These are phyloP conservation scores for Globisporangium acanthophoron DNA, from an alignment of 352 stramenopile genomes.

Conservation along the genomic window DNA sequence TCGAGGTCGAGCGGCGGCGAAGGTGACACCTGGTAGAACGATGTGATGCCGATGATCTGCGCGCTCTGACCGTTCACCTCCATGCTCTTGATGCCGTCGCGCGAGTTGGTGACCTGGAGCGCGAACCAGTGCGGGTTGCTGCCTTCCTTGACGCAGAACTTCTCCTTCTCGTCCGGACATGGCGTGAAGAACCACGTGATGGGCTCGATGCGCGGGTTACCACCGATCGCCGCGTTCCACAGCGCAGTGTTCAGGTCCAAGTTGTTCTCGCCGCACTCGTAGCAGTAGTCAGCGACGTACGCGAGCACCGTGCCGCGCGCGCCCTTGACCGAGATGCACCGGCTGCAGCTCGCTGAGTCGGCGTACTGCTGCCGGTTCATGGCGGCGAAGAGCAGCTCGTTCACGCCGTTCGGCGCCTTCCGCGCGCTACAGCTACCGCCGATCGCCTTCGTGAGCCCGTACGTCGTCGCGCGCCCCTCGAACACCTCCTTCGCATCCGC, in stretches of 20 bases:
- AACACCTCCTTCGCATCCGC: conserved; percentile 27
- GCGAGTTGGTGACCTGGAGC: conserved; percentile 54
- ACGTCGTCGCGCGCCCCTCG: conserved; percentile 41
- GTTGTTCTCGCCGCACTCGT: conserved; percentile 54
- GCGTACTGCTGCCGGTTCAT: conserved; percentile 66
- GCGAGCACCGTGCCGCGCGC: conserved; percentile 35
- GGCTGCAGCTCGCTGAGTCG: conserved; percentile 44
- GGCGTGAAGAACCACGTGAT: conserved; percentile 59
- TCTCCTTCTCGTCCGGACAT: conserved; percentile 52
- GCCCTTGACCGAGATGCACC: conserved; percentile 46
- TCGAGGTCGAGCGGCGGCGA: conserved; percentile 45
- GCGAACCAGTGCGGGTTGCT: conserved; percentile 61
- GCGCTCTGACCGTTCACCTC: conserved; percentile 63
- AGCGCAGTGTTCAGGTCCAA: conserved; percentile 58
- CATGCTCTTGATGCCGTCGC: conserved; percentile 43
- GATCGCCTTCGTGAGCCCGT: conserved; percentile 36
- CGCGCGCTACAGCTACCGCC: conserved; percentile 46
- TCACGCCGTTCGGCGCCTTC: conserved; percentile 34
- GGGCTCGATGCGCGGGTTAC: conserved; percentile 36
- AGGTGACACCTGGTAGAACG: conserved; percentile 49
- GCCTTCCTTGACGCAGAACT: conserved; percentile 66
- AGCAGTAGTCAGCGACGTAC: conserved; percentile 62
- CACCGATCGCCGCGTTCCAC: conserved; percentile 48
- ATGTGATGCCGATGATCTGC: conserved; percentile 85
- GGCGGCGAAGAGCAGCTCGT: conserved; percentile 42